Conservation (phyloP, 2,329 filamentous ascomycete species). For the Tolypocladium paradoxum region DNA sequence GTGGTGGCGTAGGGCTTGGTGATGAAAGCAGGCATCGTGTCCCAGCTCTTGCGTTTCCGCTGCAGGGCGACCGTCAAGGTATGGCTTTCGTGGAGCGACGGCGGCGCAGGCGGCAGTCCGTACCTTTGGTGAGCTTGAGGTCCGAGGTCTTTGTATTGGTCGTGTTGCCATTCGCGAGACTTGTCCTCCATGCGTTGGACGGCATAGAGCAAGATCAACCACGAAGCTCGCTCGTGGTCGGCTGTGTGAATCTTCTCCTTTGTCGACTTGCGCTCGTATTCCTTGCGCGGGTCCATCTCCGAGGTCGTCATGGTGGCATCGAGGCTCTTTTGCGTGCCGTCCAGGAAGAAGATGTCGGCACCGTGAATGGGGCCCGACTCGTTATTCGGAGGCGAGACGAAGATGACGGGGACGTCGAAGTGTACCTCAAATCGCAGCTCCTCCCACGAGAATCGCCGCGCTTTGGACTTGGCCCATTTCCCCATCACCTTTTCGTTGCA, state of each 20-base stretch:
- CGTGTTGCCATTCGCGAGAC: constrained; percentile 34
- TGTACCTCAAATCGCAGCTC: constrained; percentile 39
- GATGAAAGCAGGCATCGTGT: constrained; percentile 37
- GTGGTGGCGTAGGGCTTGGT: constrained; percentile 41
- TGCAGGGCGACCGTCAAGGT: constrained; percentile 35
- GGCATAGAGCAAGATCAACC: constrained; percentile 38
- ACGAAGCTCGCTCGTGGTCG: constrained; percentile 45
- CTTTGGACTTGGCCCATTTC: constrained; percentile 30
- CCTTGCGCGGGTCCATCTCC: constrained; percentile 17
- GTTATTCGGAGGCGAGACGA: constrained; percentile 34
- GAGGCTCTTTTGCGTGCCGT: constrained; percentile 26
- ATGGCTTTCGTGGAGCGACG: constrained; percentile 19
- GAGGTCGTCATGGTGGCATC: constrained; percentile 20
- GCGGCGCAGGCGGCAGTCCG: constrained; percentile 13
- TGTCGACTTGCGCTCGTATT: constrained; percentile 12
- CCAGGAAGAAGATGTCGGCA: constrained; percentile 24
- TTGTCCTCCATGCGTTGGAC: constrained; percentile 38
- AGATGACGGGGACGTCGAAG: constrained; percentile 39
- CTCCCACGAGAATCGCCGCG: constrained; percentile 26
- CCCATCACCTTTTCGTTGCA: constrained; percentile 38
- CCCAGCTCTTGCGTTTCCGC: constrained; percentile 36
- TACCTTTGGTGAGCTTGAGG: constrained; percentile 10
- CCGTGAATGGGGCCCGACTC: constrained; percentile 20
- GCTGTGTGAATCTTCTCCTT: constrained; percentile 38
- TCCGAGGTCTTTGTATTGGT: constrained; percentile 15